Percentiles rank a stretch among this genome's conserved stretches.
Evolutionary conservation across 371 early-diverging fungal genomes (phyloP).

Genomic region (Rhizopus stolonifer): DNA sequence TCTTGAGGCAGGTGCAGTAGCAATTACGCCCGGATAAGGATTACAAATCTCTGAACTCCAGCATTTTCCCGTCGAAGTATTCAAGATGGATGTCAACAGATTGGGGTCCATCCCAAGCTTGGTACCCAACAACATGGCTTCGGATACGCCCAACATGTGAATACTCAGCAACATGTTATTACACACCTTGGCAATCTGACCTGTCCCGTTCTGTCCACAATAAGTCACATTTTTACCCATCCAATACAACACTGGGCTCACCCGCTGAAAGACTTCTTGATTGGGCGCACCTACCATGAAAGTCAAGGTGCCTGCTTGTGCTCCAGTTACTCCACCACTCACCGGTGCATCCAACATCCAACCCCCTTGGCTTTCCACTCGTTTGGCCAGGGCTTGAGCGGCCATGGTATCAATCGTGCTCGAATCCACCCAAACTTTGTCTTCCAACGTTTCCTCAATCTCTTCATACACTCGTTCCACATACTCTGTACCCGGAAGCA

Average conservation of each 20-base stretch:
- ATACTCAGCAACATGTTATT: constrained; percentile 96
- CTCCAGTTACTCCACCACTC: constrained; percentile 91
- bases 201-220: constrained; percentile 87
- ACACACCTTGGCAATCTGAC: constrained; percentile 95
- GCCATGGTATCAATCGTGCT: constrained; percentile 88
- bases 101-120: constrained; percentile 89
- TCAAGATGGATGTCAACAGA: constrained; percentile 82
- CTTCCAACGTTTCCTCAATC: constrained; percentile 52
- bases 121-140: constrained; percentile 89
- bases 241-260: constrained; percentile 62
- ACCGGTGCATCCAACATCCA: constrained; percentile 94
- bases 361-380: constrained; percentile 57
- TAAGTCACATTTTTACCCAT: constrained; percentile 96
- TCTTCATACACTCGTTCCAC: constrained; percentile 81
- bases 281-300: constrained; percentile 94
- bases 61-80: constrained; percentile 87
- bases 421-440: constrained; percentile 75
- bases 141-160: constrained; percentile 91
- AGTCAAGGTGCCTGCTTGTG: constrained; percentile 88
- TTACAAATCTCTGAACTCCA: constrained; percentile 93
- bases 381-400: constrained; percentile 65
- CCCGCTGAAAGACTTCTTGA: constrained; percentile 58
- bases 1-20: constrained; percentile 80
- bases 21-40: constrained; percentile 85
- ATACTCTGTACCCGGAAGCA: constrained; percentile 85